Conservation (phyloP, 2,329 filamentous ascomycete species). For the Truncatella angustata region DNA sequence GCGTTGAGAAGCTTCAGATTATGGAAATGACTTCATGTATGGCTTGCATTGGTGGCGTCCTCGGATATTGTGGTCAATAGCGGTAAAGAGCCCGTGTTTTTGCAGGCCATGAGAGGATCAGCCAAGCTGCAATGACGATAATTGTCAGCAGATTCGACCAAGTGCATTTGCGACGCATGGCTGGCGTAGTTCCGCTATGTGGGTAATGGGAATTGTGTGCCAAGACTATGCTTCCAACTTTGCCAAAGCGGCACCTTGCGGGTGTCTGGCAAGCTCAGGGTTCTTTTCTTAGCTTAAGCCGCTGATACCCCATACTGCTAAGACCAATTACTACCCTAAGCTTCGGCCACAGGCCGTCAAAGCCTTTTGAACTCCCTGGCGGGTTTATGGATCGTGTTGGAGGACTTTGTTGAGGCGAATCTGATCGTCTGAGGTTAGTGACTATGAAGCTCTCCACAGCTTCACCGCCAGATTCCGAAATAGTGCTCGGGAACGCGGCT, state of each 20-base stretch:
- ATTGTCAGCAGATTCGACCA: neutral
- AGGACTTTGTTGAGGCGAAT: too few species aligned
- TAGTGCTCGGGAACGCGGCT: too few species aligned
- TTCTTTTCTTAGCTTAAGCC: conserved; percentile 2
- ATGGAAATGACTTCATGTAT: conserved; percentile 1
- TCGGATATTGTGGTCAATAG: neutral
- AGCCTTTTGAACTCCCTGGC: too few species aligned
- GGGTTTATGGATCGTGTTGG: too few species aligned
- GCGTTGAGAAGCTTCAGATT: too few species aligned
- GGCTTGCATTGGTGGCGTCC: neutral
- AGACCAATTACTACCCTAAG: conserved; percentile 5
- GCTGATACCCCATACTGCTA: conserved; percentile 7
- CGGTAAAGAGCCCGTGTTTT: neutral
- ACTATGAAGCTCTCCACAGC: too few species aligned
- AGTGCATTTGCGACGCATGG: neutral
- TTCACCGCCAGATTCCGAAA: too few species aligned
- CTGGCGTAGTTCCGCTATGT: neutral
- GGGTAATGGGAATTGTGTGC: neutral
- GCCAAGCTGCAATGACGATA: conserved; percentile 3
- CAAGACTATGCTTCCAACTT: neutral
- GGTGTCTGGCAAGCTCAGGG: neutral
- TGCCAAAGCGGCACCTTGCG: neutral
- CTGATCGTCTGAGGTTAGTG: too few species aligned
- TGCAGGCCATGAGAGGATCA: neutral
- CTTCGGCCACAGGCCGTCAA: neutral